Percentiles rank a stretch among this genome's conserved stretches.
These are phyloP conservation scores for Pyrenophora tritici-repentis DNA, from an alignment of 2,329 filamentous ascomycete species.

Conservation along the genomic window DNA sequence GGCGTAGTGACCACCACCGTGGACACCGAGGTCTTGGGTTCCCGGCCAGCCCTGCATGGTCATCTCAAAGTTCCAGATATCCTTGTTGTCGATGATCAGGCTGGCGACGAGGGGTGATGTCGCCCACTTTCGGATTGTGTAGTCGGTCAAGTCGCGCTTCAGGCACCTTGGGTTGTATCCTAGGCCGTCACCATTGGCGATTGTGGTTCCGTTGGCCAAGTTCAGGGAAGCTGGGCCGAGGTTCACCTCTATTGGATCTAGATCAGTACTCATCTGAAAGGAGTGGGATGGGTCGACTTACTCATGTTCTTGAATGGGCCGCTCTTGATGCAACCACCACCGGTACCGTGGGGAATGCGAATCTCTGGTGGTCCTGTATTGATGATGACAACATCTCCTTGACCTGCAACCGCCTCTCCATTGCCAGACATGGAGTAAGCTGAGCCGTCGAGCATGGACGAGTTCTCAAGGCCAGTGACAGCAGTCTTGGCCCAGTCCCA, in stretches of 20 bases:
- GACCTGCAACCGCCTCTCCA: conserved; percentile 44
- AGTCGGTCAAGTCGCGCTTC: conserved; percentile 30
- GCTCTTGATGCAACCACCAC: conserved; percentile 59
- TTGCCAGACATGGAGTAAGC: conserved; percentile 54
- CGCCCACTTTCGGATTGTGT: conserved; percentile 29
- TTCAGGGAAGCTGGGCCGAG: conserved; percentile 21
- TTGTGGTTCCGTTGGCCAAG: conserved; percentile 24
- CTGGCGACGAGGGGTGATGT: conserved; percentile 29
- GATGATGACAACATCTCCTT: conserved; percentile 34
- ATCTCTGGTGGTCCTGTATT: conserved; percentile 30
- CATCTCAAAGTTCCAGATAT: conserved; percentile 38
- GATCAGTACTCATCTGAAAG: neutral
- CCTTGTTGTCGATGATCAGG: conserved; percentile 28
- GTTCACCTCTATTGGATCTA: conserved; percentile 13
- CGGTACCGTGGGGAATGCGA: conserved; percentile 54
- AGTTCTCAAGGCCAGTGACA: conserved; percentile 49
- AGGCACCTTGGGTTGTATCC: conserved; percentile 35
- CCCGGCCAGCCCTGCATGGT: conserved; percentile 38
- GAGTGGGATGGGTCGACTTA: neutral
- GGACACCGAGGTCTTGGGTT: conserved; percentile 33
- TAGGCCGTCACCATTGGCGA: conserved; percentile 32
- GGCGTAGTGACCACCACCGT: conserved; percentile 50
- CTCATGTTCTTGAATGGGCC: conserved; percentile 57
- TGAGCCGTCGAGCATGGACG: conserved; percentile 61
- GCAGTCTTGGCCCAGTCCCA: conserved; percentile 60